Base-by-base conservation (phyloP, 371 early-diverging fungal species). In the Mortierella sp. region DNA sequence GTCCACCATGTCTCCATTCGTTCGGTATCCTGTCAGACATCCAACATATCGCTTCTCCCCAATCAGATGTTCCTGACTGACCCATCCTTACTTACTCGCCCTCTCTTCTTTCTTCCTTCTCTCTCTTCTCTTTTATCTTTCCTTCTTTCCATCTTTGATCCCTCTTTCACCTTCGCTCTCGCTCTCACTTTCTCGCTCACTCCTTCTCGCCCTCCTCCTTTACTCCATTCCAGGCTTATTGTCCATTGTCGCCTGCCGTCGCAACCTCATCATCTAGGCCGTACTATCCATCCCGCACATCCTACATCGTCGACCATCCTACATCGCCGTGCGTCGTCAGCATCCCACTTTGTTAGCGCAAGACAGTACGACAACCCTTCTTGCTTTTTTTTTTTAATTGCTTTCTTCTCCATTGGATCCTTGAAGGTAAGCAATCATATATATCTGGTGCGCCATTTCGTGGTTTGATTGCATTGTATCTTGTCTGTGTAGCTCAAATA, bases 21-120 rank as follows among this genome's bases (percentile, higher is more conserved):
- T 37, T 67, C 67, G 40, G 40, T 40, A 67, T 67, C 67, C 40
- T 67, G 54, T 54, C 54, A 8, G 67, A 21, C 37, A 37, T 67
- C 64, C 64, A 34, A 26, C 34, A 73, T 75, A 75, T 75, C 80
- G 57, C 76, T 76, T 80, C 70, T 53, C 69, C 81, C 76, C 21
- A 57, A 69, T 57, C 61, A 34, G 26, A 31, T 73, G 81, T 80
- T 80, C 81, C 81, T 72, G 81, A 80, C 73, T 76, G 76, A 80
- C 76, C 81, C 74, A 74, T 74, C 67, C 34, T 59, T 54, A 24
- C 64, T 48, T 26, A 51, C 72, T 46, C 21, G 51, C 6, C 55
- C 6, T 40, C 72, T 46, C 6, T 72, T 6, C 55, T 40, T 71
- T 43, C 24, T 73, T 50, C 37, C 28, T 46, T 21, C 14, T 16